These are phyloP conservation scores for Leccinum rimulosum DNA, from an alignment of 768 basidiomycete species.

Conservation along the genomic window DNA sequence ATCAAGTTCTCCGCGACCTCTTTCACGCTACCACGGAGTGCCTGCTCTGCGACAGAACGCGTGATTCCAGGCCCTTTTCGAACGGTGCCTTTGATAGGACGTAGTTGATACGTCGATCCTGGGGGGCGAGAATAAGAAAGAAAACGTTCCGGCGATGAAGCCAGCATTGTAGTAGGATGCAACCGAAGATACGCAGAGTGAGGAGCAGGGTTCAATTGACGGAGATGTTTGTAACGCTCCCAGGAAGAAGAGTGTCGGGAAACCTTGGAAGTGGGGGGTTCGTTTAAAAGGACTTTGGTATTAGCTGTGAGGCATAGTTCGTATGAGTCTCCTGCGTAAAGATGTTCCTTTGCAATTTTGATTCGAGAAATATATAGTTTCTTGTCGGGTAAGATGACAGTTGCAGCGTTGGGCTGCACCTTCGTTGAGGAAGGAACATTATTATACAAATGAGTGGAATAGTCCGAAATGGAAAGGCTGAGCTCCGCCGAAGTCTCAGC, in stretches of 20 bases:
- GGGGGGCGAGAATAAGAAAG: slow-evolving; percentile 74
- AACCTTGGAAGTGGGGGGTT: slow-evolving; percentile 19
- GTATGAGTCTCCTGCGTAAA: slow-evolving; percentile 86
- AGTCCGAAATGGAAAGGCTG: slow-evolving; percentile 8
- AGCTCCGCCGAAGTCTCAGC: slow-evolving; percentile 35
- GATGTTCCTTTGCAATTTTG: slow-evolving; percentile 63
- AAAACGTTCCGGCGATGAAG: slow-evolving; percentile 92
- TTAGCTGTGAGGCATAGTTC: slow-evolving; percentile 87
- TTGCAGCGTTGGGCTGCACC: slow-evolving; percentile 21
- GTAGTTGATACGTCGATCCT: slow-evolving; percentile 67
- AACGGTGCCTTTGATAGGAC: slow-evolving; percentile 93
- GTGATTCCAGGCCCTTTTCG: slow-evolving; percentile 65
- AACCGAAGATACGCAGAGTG: slow-evolving; percentile 81
- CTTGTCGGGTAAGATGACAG: slow-evolving; percentile 55
- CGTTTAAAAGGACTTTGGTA: slow-evolving; percentile 54
- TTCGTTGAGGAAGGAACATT: slow-evolving; percentile 25
- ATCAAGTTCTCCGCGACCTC: slow-evolving; percentile 97
- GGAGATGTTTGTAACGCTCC: slow-evolving; percentile 71
- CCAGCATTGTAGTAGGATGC: slow-evolving; percentile 72
- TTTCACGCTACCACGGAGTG: slow-evolving; percentile 66
- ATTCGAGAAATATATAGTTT: slow-evolving; percentile 67
- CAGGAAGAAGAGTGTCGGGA: slow-evolving; percentile 45
- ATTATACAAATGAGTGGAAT: slow-evolving; percentile 15
- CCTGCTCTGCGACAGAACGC: slow-evolving; percentile 61
- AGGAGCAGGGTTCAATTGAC: slow-evolving; percentile 81